Evolutionary conservation across 1,139 yeast species (phyloP), one percentile per base, ranked within the genome.

Genomic region (Suhomyces bolitotheri): DNA sequence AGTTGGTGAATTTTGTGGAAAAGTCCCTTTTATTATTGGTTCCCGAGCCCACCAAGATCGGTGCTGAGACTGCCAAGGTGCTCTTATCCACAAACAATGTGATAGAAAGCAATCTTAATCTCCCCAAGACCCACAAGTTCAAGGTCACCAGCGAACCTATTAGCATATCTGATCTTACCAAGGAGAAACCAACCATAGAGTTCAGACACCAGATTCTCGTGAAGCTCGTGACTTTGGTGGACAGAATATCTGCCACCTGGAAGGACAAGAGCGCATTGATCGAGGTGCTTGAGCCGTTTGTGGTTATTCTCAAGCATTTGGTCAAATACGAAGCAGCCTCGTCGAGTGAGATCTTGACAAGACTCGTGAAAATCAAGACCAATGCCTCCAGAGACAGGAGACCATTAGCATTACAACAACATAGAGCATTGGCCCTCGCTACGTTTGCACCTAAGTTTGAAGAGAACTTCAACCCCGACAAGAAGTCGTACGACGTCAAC

Each of bases 391-490:
- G 64, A 16, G 79, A 76, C 38, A 79, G 92, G 41, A 66, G 58
- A 40, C 97, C 97, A 39, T 73, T 92, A 48, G 66, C 80, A n/a
- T 71, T 92, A 46, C 99, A 94, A 64, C 66, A 77, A n/a, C 97
- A 90, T 64, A 79, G 78, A 53, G 88, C 95, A 22, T 60, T 92
- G 39, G 85, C 96, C 4, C 84, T 94, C 53, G 83, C 92, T 31
- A 78, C 96, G 1, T 76, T 74, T 54, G 84, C 90, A 27, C 99
- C 99, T 46, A 83, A 86, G 63, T 94, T 85, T 56, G 97, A 90
- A 63, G 97, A 88, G 54, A 88, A 89, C 68, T 94, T 83, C 76
- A 90, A 89, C 65, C 96, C 97, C 41, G 97, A 88, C 56, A 86
- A 82, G 78, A 88, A 86, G 64, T 85, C 95, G 10, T 86, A 89